A percentile compares a stretch with the other conserved stretches of the same genome.
These are phyloP conservation scores for Phytopythium boreale DNA, from an alignment of 352 stramenopile species.

Conservation along the genomic window DNA sequence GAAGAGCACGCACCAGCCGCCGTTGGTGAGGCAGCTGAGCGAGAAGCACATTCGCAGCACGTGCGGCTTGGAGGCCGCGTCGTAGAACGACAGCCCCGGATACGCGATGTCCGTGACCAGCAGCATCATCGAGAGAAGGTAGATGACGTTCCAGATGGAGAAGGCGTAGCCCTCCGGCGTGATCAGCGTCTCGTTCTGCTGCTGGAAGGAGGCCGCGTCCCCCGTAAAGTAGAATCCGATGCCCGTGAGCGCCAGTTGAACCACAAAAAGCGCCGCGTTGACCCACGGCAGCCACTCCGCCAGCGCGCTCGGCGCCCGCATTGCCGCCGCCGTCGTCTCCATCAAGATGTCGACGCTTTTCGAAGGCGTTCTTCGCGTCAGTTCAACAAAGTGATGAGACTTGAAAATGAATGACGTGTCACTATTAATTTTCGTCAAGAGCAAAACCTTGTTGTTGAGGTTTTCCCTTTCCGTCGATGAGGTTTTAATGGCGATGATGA, in stretches of 20 bases:
- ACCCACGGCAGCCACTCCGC: conserved; percentile 40
- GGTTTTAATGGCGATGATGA: not conserved
- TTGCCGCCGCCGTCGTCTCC: not conserved
- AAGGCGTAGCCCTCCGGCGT: conserved; percentile 55
- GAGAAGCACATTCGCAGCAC: conserved; percentile 34
- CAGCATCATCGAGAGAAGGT: conserved; percentile 56
- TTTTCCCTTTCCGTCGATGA: too few species aligned
- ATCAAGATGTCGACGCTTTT: too few species aligned
- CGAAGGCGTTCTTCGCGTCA: too few species aligned
- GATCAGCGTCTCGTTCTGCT: conserved; percentile 42
- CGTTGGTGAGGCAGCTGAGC: conserved; percentile 47
- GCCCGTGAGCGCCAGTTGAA: conserved; percentile 49
- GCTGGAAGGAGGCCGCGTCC: conserved; percentile 18
- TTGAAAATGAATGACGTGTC: not conserved
- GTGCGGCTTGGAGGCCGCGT: conserved; percentile 35
- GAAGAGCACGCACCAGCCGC: conserved; percentile 52
- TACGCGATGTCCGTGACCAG: conserved; percentile 52
- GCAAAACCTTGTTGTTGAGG: not conserved
- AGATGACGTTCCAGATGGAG: conserved; percentile 68
- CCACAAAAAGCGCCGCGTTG: conserved; percentile 50
- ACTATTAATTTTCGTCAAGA: not conserved
- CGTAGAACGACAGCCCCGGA: conserved; percentile 44
- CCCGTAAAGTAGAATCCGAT: conserved; percentile 24
- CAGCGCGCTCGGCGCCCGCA: not conserved
- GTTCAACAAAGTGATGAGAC: not conserved